phyloP scores from a whole-genome alignment of 164 flowering plant species.

The Tetracentron sinense region DNA sequence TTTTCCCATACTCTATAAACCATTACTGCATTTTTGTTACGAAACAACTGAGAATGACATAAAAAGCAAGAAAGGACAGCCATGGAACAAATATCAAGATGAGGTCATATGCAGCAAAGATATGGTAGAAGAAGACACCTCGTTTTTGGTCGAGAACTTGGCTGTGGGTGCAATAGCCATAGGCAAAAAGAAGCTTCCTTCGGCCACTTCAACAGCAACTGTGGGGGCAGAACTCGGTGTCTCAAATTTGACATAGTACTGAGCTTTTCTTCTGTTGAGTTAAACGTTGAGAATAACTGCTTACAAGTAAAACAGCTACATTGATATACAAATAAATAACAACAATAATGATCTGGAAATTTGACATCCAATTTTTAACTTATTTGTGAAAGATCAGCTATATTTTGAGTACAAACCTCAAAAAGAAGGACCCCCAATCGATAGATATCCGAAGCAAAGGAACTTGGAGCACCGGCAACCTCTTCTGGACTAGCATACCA shows the following conservation, averaged over 20 bases:
- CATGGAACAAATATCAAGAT: background rate
- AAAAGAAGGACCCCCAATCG: conserved; percentile 89
- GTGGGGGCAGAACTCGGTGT: conserved; percentile 93
- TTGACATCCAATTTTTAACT: background rate
- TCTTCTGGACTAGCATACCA: conserved; percentile 99
- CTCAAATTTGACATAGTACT: conserved; percentile 83
- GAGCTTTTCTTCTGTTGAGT: conserved; percentile 73
- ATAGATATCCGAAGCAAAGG: conserved; percentile 84
- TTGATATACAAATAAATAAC: conserved; percentile 1
- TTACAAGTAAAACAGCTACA: conserved; percentile 13
- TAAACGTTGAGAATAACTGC: conserved; percentile 80
- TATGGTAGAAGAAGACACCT: conserved; percentile 34
- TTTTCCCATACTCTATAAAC: too few relatives aligned
- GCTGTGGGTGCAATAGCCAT: conserved; percentile 91
- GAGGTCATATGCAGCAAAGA: background rate
- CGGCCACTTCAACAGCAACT: conserved; percentile 80
- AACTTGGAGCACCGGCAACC: conserved; percentile 54
- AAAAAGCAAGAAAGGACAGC: background rate
- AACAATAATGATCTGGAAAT: background rate
- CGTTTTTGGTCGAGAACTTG: conserved; percentile 73
- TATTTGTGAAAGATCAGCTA: background rate
- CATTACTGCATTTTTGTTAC: too few relatives aligned
- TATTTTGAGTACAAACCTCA: conserved; percentile 50
- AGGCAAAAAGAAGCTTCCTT: conserved; percentile 97
- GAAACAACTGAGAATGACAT: background rate